These are phyloP conservation scores for Herpotrichia juniperi DNA, from an alignment of 2,329 filamentous ascomycete species.

Conservation along the genomic window DNA sequence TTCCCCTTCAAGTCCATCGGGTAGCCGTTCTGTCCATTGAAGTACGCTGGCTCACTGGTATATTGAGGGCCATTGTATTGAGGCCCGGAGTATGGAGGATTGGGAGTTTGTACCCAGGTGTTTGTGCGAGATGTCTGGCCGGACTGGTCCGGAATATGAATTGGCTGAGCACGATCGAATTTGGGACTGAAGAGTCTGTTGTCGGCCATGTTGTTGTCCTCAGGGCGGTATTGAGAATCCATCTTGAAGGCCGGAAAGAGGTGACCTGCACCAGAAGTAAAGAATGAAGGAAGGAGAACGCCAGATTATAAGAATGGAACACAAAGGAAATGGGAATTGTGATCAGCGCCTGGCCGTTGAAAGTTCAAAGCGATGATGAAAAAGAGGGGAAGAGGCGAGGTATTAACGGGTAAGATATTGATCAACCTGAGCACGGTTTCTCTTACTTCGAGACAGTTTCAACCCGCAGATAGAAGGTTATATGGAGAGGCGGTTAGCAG, in stretches of 20 bases:
- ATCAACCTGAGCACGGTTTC: slow-evolving; percentile 22
- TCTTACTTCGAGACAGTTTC: slow-evolving; percentile 32
- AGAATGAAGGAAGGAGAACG: slow-evolving; percentile 24
- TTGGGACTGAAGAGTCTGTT: slow-evolving; percentile 29
- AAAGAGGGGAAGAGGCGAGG: slow-evolving; percentile 24
- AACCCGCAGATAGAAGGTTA: slow-evolving; percentile 28
- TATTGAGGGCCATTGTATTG: background rate
- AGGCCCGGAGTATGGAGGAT: background rate
- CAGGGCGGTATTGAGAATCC: slow-evolving; percentile 31
- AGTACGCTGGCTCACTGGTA: slow-evolving; percentile 21
- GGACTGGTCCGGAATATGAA: slow-evolving; percentile 20
- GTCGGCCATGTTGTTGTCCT: slow-evolving; percentile 31
- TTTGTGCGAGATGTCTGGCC: slow-evolving; percentile 32
- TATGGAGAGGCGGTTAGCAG: slow-evolving; percentile 29
- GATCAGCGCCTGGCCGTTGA: slow-evolving; percentile 31
- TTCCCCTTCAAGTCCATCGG: slow-evolving; percentile 32
- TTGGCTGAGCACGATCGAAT: too few relatives aligned
- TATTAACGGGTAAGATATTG: slow-evolving; percentile 29
- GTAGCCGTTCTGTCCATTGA: slow-evolving; percentile 29
- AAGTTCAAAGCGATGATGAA: slow-evolving; percentile 18
- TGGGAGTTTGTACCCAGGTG: slow-evolving; percentile 31
- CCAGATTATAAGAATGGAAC: slow-evolving; percentile 21
- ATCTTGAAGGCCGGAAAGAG: slow-evolving; percentile 30
- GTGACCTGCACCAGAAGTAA: slow-evolving; percentile 39
- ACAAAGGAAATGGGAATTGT: slow-evolving; percentile 18